Conservation (phyloP, 257 asterid species). For the Plantago major region DNA sequence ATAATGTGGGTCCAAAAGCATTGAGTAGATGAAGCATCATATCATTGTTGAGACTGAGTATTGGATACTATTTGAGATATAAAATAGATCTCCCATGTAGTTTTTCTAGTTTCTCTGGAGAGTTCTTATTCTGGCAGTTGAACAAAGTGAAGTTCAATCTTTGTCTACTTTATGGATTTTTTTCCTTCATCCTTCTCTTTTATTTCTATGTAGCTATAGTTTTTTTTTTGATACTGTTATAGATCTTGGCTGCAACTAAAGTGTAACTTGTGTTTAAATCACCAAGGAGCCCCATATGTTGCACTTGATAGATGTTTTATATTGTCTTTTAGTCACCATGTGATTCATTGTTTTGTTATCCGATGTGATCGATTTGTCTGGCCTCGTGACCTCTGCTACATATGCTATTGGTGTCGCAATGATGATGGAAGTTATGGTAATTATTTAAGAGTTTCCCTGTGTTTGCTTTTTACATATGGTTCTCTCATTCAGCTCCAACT, state of each 20-base stretch:
- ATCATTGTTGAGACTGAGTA: conserved; percentile 4
- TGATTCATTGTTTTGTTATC: conserved; percentile 19
- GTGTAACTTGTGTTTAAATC: conserved; percentile 8
- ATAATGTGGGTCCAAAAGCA: conserved; percentile 13
- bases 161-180: conserved; percentile 2
- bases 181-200: too few species aligned
- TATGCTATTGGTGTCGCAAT: conserved; percentile 97
- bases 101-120: conserved; percentile 11
- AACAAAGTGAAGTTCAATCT: conserved; percentile 10
- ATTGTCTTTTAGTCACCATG: background rate
- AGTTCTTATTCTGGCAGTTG: conserved; percentile 13
- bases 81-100: conserved; percentile 11
- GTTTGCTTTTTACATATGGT: conserved; percentile 17
- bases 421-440: conserved; percentile 99
- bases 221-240: conserved; percentile 17
- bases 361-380: conserved; percentile 64
- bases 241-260: conserved; percentile 15
- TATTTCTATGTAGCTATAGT: conserved; percentile 4
- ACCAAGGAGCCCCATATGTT: conserved; percentile 7
- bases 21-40: conserved; percentile 17
- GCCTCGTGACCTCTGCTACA: conserved; percentile 99
- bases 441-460: conserved; percentile 20
- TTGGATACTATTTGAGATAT: background rate
- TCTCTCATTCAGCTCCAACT: conserved; percentile 10
- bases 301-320: background rate